Conservation (phyloP, 441 rosid genomes). For the Melastoma candidum region DNA sequence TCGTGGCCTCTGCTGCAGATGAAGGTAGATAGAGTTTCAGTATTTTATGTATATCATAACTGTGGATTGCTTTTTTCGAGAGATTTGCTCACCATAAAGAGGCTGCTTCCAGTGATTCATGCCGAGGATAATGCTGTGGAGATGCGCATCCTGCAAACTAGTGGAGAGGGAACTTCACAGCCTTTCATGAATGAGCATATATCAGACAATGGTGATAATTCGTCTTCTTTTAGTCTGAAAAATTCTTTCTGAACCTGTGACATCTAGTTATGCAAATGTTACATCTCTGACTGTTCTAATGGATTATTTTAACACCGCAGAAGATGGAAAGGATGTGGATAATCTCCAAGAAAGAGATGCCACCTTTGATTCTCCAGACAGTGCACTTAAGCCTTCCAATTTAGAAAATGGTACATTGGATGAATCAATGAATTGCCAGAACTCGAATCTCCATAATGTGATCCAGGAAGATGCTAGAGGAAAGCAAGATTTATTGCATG, state of each 20-base stretch:
- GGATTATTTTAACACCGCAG: slow-evolving; percentile 29
- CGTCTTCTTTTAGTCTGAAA: slow-evolving; percentile 1
- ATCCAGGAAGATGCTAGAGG: too few relatives aligned
- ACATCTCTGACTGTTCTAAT: slow-evolving; percentile 19
- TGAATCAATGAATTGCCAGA: too few relatives aligned
- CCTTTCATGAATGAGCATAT: slow-evolving; percentile 22
- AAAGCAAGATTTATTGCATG: too few relatives aligned
- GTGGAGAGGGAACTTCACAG: slow-evolving; percentile 20
- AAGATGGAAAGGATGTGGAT: slow-evolving; percentile 22
- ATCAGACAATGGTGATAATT: slow-evolving; percentile 5
- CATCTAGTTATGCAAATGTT: slow-evolving; percentile 6
- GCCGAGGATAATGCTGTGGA: slow-evolving; percentile 28
- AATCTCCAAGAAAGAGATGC: slow-evolving; percentile 14
- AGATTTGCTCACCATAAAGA: slow-evolving; percentile 20
- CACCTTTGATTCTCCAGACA: slow-evolving; percentile 10
- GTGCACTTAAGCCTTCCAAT: too few relatives aligned
- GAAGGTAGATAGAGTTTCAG: slow-evolving; percentile 28
- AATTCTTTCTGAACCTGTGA: slow-evolving; percentile 2
- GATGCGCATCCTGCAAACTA: slow-evolving; percentile 22
- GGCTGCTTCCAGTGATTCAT: slow-evolving; percentile 15
- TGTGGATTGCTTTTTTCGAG: slow-evolving; percentile 23
- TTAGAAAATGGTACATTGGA: too few relatives aligned
- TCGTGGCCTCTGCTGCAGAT: slow-evolving; percentile 19
- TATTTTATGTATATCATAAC: slow-evolving; percentile 17
- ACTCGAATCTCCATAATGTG: too few relatives aligned